Conservation (phyloP, 345 rosid species). For the Hibiscus mutabilis region DNA sequence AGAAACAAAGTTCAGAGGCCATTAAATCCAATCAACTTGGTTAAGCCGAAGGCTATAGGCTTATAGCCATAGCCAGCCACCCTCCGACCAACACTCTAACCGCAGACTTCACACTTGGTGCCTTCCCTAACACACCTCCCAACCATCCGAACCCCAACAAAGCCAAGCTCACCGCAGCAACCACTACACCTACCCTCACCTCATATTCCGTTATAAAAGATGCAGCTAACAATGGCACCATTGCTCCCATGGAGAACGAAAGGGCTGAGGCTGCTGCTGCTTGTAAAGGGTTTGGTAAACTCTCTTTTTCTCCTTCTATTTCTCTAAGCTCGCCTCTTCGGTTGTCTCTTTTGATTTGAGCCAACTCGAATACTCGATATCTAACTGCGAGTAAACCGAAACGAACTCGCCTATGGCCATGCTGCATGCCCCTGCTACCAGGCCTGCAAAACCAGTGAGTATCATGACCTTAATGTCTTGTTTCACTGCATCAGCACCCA, state of each 20-base stretch:
- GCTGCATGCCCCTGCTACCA: background rate
- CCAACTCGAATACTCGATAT: constrained; percentile 51
- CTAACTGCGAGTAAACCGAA: background rate
- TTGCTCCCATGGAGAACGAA: background rate
- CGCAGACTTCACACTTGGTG: constrained; percentile 42
- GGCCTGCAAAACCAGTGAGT: constrained; percentile 77
- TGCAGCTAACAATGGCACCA: background rate
- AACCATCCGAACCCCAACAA: constrained; percentile 62
- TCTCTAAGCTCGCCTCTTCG: constrained; percentile 6
- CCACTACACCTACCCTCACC: constrained; percentile 18
- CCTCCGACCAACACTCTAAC: constrained; percentile 79
- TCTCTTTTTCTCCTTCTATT: background rate
- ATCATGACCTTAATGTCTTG: constrained; percentile 76
- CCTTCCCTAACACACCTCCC: constrained; percentile 73
- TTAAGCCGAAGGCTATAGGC: constrained; percentile 74
- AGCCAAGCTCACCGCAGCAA: constrained; percentile 52
- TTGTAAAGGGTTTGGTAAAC: background rate
- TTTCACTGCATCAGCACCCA: constrained; percentile 86
- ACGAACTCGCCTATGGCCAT: background rate
- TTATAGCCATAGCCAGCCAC: constrained; percentile 85
- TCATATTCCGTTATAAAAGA: background rate
- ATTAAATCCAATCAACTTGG: constrained; percentile 65
- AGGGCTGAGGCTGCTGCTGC: background rate
- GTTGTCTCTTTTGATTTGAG: constrained; percentile 55
- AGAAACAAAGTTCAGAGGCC: constrained; percentile 32